These are phyloP conservation scores for Leccinum disarticulatum DNA, from an alignment of 768 basidiomycete genomes.

Conservation along the genomic window DNA sequence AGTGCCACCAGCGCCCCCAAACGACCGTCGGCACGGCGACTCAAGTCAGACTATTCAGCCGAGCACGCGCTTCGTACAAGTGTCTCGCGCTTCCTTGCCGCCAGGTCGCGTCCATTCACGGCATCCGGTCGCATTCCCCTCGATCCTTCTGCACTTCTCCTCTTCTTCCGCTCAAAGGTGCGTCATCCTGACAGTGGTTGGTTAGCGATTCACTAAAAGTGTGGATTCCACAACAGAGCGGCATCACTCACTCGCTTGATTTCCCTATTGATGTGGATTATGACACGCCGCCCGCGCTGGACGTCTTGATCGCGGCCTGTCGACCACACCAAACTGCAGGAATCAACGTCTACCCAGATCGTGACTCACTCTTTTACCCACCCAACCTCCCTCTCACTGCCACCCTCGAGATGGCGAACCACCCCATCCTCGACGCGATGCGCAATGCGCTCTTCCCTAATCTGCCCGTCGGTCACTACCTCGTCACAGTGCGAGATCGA, in stretches of 20 bases:
- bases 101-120: slow-evolving; percentile 62
- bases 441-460: slow-evolving; percentile 71
- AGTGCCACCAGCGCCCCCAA: slow-evolving; percentile 31
- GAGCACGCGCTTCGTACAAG: slow-evolving; percentile 55
- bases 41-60: slow-evolving; percentile 47
- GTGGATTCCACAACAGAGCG: slow-evolving; percentile 46
- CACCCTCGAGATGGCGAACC: slow-evolving; percentile 77
- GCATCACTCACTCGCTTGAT: slow-evolving; percentile 76
- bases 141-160: slow-evolving; percentile 61
- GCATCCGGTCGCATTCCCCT: slow-evolving; percentile 69
- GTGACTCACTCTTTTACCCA: slow-evolving; percentile 72
- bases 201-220: background rate
- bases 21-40: slow-evolving; percentile 32
- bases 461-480: slow-evolving; percentile 65
- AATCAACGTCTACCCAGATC: slow-evolving; percentile 51
- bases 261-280: slow-evolving; percentile 80
- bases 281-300: slow-evolving; percentile 72
- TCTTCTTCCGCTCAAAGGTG: slow-evolving; percentile 83
- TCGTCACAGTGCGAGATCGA: slow-evolving; percentile 65
- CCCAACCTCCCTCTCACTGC: slow-evolving; percentile 69
- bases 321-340: slow-evolving; percentile 60
- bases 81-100: slow-evolving; percentile 53
- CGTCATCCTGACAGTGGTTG: slow-evolving; percentile 11
- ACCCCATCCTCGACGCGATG: slow-evolving; percentile 78
- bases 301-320: slow-evolving; percentile 75